phyloP scores from a whole-genome alignment of 2,329 filamentous ascomycete genomes.

The Beauveria brongniartii region DNA sequence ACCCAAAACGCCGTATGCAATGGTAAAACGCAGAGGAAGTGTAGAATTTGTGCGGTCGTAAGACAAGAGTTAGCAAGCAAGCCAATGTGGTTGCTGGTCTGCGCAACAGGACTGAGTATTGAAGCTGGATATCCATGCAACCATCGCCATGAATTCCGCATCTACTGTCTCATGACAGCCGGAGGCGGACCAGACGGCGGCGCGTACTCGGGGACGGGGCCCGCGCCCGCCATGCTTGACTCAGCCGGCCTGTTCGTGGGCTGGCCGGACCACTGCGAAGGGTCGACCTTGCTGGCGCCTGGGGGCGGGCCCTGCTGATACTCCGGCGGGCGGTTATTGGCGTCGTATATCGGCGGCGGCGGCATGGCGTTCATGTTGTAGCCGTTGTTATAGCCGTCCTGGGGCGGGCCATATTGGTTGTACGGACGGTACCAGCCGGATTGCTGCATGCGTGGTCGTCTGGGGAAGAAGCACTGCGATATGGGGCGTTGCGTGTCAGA shows the following conservation, averaged over 20 bases:
- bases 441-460: slow-evolving; percentile 35
- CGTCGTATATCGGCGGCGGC: slow-evolving; percentile 51
- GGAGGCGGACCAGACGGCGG: slow-evolving; percentile 44
- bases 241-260: slow-evolving; percentile 19
- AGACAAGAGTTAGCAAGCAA: background rate
- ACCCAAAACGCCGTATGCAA: slow-evolving; percentile 6
- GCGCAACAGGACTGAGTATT: background rate
- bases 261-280: slow-evolving; percentile 33
- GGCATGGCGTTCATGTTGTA: slow-evolving; percentile 46
- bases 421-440: slow-evolving; percentile 38
- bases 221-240: slow-evolving; percentile 15
- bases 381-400: slow-evolving; percentile 30
- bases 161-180: slow-evolving; percentile 7
- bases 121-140: background rate
- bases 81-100: background rate
- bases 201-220: slow-evolving; percentile 20
- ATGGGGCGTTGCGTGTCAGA: background rate
- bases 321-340: slow-evolving; percentile 42
- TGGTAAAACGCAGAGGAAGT: background rate
- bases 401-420: slow-evolving; percentile 1
- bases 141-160: background rate
- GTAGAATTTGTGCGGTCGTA: background rate
- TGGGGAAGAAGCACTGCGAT: slow-evolving; percentile 43
- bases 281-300: slow-evolving; percentile 45
- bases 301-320: slow-evolving; percentile 40